These are phyloP conservation scores for Eucalyptus marginata DNA, from an alignment of 345 rosid species.

Conservation along the genomic window DNA sequence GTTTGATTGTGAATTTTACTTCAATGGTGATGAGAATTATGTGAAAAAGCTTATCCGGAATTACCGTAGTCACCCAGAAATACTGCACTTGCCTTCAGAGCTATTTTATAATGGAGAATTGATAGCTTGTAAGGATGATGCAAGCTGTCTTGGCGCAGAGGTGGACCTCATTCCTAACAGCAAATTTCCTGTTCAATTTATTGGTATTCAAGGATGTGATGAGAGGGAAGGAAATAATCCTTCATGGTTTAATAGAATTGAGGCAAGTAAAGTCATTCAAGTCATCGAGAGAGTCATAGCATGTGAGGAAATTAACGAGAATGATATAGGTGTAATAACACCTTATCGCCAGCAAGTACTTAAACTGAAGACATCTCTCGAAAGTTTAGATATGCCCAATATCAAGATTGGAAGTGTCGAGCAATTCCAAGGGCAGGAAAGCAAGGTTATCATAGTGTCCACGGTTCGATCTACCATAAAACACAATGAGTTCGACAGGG, in stretches of 20 bases:
- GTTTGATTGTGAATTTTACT: slow-evolving; percentile 42
- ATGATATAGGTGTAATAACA: slow-evolving; percentile 76
- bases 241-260: slow-evolving; percentile 90
- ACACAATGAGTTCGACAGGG: slow-evolving; percentile 64
- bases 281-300: slow-evolving; percentile 34
- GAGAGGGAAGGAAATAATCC: slow-evolving; percentile 96
- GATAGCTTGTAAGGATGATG: slow-evolving; percentile 66
- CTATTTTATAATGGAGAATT: slow-evolving; percentile 72
- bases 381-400: slow-evolving; percentile 42
- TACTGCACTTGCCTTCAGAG: slow-evolving; percentile 73
- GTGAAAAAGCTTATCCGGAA: slow-evolving; percentile 63
- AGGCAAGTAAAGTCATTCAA: slow-evolving; percentile 81
- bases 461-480: slow-evolving; percentile 83
- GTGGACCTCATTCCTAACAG: slow-evolving; percentile 49
- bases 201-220: slow-evolving; percentile 93
- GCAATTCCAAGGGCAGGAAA: slow-evolving; percentile 97
- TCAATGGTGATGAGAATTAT: slow-evolving; percentile 42
- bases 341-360: slow-evolving; percentile 90
- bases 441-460: slow-evolving; percentile 64
- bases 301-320: slow-evolving; percentile 32
- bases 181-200: slow-evolving; percentile 70
- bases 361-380: slow-evolving; percentile 62
- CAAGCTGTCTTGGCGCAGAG: slow-evolving; percentile 14
- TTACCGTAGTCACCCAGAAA: slow-evolving; percentile 76
- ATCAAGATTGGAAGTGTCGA: slow-evolving; percentile 93